Conservation (phyloP, 768 basidiomycete genomes). For the Cystobasidium ongulense region DNA sequence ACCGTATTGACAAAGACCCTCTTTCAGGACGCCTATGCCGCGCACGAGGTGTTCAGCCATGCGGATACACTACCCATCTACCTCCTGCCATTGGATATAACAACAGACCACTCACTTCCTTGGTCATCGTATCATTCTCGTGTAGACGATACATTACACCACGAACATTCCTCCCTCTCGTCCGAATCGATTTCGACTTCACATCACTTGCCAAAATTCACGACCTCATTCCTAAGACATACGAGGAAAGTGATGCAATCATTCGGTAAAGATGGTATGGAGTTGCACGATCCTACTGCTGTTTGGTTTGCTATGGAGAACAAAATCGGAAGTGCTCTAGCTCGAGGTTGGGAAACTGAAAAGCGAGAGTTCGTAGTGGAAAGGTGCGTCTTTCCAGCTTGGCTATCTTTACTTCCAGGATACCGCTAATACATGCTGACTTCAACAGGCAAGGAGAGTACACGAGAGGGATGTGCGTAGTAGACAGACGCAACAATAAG, state of each 20-base stretch:
- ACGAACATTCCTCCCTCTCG: slow-evolving; percentile 40
- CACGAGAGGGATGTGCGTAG: slow-evolving; percentile 30
- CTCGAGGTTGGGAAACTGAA: not conserved
- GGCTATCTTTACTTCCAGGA: not conserved
- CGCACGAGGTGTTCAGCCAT: slow-evolving; percentile 57
- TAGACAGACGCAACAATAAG: slow-evolving; percentile 12
- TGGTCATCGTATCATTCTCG: slow-evolving; percentile 44
- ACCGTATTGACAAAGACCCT: not conserved
- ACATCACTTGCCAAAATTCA: slow-evolving; percentile 46
- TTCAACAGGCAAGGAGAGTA: slow-evolving; percentile 16
- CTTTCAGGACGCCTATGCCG: slow-evolving; percentile 59
- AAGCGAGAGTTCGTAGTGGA: slow-evolving; percentile 26
- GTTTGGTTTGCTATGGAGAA: slow-evolving; percentile 54
- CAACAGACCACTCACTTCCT: slow-evolving; percentile 49
- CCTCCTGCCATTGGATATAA: slow-evolving; percentile 29
- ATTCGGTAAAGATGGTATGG: slow-evolving; percentile 76
- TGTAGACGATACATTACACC: slow-evolving; percentile 45
- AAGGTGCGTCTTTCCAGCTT: not conserved
- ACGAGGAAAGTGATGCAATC: slow-evolving; percentile 66
- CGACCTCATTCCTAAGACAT: slow-evolving; percentile 66
- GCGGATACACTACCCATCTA: slow-evolving; percentile 42
- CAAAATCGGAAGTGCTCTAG: slow-evolving; percentile 45
- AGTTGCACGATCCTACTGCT: slow-evolving; percentile 81
- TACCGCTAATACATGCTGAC: not conserved
- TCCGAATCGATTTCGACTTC: no score